phyloP scores from a whole-genome alignment of 768 basidiomycete species.

The Kwoniella dendrophila region DNA sequence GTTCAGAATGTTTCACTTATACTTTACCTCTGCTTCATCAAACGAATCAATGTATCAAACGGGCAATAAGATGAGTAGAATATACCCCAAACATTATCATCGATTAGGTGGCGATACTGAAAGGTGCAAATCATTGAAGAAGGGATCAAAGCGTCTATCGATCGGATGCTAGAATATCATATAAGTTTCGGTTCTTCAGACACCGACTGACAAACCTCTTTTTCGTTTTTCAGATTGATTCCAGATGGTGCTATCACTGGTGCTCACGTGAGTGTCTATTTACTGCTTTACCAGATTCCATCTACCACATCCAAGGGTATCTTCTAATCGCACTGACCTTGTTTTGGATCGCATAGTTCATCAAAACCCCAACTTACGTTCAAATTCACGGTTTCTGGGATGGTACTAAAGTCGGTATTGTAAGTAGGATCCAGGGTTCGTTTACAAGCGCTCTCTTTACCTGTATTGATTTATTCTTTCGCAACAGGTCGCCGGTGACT shows the following conservation, averaged over 20 bases:
- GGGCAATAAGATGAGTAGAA: background rate
- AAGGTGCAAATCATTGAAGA: background rate
- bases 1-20: constrained; percentile 6
- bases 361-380: constrained; percentile 59
- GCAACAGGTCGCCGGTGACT: constrained; percentile 53
- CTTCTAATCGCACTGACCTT: constrained; percentile 12
- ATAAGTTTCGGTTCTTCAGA: no score
- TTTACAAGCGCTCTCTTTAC: background rate
- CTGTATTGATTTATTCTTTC: background rate
- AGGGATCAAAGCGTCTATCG: background rate
- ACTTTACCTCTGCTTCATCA: background rate
- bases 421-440: constrained; percentile 17
- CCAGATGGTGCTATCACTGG: constrained; percentile 57
- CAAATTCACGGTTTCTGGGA: constrained; percentile 61
- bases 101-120: background rate
- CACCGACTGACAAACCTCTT: no score
- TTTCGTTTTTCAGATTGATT: constrained; percentile 48
- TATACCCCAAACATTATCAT: no score
- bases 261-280: constrained; percentile 35
- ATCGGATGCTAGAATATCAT: no score
- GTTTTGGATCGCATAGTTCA: constrained; percentile 47
- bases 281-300: background rate
- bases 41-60: background rate
- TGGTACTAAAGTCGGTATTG: constrained; percentile 59
- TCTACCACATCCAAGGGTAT: no score